Evolutionary conservation across 345 rosid species (phyloP), one percentile per base, ranked within the genome.

Genomic region (Brassica carinata): DNA sequence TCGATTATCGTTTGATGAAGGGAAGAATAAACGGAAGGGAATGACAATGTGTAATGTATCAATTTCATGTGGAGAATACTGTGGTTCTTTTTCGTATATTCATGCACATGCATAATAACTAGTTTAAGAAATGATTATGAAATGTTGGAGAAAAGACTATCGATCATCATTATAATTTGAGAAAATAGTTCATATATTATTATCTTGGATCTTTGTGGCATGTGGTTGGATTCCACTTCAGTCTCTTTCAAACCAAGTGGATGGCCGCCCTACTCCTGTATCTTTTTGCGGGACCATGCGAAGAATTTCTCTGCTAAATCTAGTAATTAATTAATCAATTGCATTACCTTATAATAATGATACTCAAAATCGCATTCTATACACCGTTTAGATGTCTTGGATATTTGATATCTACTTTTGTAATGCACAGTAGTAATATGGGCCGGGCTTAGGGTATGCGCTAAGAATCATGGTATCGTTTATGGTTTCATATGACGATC

Each of bases 191-290:
- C 33, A 13, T 40, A 3, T 57, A 26, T 10, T 57, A 26, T 10
- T 11, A 53, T 43, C 65, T 77, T 73, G 69, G 78, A 68, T 29
- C 17, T 80, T 62, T 80, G 15, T 74, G 69, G 48, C 23, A 58
- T 59, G 67, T 79, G 69, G 61, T 83, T 53, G 92, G 94, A 87
- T 90, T 82, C 92, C 91, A 85, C 70, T 81, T 68, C 84, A 43
- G 83, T 87, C 95, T 17, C 88, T 86, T 72, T 90, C 91, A 84
- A 72, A 53, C 62, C 74, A 71, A 77, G 79, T 82, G 77, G 74
- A 64, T 75, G 85, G 72, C 72, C 51, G 18, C 78, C 79, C 69
- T 74, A 15, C 67, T 27, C 45, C 64, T 72, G 11, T 53, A 13
- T 55, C 1, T 57, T 18, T 69, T 74, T 45, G 27, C 68, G 43